Conservation (phyloP, 2,329 filamentous ascomycete species). For the Balansia obtecta region DNA sequence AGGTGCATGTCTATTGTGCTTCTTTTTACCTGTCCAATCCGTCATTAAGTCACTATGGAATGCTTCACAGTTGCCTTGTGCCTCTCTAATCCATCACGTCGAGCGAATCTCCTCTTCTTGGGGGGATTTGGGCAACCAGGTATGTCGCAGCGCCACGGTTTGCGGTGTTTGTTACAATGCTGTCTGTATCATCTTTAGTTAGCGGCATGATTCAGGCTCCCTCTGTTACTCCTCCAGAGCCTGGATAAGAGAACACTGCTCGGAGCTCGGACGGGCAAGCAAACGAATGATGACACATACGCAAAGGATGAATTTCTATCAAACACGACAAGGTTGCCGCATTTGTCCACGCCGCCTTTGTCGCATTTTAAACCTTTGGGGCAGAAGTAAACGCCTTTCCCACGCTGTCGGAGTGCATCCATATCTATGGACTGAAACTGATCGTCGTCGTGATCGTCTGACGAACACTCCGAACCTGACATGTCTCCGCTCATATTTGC, state of each 20-base stretch:
- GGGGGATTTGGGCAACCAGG: conserved; percentile 27
- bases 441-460: conserved; percentile 21
- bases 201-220: not conserved
- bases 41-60: conserved; percentile 16
- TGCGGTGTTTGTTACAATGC: conserved; percentile 30
- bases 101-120: conserved; percentile 29
- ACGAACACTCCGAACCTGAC: conserved; percentile 17
- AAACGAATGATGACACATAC: conserved; percentile 13
- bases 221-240: not conserved
- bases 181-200: conserved; percentile 17
- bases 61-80: conserved; percentile 29
- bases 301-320: conserved; percentile 30
- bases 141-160: conserved; percentile 27
- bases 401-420: conserved; percentile 26
- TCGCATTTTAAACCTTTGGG: conserved; percentile 23
- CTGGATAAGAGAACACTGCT: not conserved
- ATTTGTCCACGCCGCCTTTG: conserved; percentile 28
- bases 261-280: no score
- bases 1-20: not conserved
- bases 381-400: conserved; percentile 26
- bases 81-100: conserved; percentile 28
- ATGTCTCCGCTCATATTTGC: conserved; percentile 4
- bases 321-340: conserved; percentile 25
- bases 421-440: conserved; percentile 24
- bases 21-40: not conserved